Evolutionary conservation across 1,139 yeast species (phyloP), one percentile per base, ranked within the genome.

Genomic region (Blastobotrys proliferans): DNA sequence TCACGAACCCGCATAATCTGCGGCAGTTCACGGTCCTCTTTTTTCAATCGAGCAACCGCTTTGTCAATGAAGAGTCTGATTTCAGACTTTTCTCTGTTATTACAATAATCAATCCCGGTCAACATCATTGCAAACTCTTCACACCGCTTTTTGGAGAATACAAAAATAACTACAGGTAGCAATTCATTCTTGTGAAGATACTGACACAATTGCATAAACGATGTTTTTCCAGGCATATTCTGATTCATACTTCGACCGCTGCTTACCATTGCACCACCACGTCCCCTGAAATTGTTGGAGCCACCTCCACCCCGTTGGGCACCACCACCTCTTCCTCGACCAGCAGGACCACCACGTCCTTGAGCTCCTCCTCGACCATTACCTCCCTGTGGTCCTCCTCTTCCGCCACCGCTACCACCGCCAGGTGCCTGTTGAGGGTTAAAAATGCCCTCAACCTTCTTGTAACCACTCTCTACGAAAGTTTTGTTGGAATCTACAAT

Each of bases 21-120:
- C 0, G 98, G 98, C 43, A 92, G 70, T 45, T 84, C 94, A 48
- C 97, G 74, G 61, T 92, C 99, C 56, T 92, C 98, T 54, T 82
- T 83, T 57, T 85, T 86, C 62, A 92, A 74, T 44, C 98, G 74
- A 0, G 92, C 75, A 24, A 90, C 83, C 0, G 97, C 95, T 54
- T 81, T 78, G 56, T 90, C 96, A 47, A 92, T 80, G 56, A 92
- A 90, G 87, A 88, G 82, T 59, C 85, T 94, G 46, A 92, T 82
- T 58, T 87, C 96, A 0, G 96, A 83, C 54, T 84, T 83, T 59
- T 92, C 98, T 51, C 75, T 79, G 8, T 85, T 83, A 41, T 74
- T 81, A 58, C 94, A 84, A 61, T 87, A 86, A 58, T 88, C 94
- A 35, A 86, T 69, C 30, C 88, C 77, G 11, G 74, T 69, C 43